Conservation (phyloP, 768 basidiomycete species). For the Russula olivacea region DNA sequence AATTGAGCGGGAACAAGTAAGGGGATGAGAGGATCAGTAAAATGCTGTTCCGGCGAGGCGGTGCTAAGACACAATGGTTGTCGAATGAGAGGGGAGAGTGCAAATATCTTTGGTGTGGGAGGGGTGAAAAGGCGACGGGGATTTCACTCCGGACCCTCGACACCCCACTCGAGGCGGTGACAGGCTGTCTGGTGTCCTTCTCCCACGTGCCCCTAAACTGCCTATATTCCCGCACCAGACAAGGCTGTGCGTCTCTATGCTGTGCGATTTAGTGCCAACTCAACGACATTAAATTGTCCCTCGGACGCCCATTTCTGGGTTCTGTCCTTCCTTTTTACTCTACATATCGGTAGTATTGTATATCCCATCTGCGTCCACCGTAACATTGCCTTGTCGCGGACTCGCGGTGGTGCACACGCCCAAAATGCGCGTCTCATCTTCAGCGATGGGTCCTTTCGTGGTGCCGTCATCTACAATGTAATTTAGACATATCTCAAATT, state of each 20-base stretch:
- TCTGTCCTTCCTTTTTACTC: no score
- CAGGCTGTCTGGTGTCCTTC: not conserved
- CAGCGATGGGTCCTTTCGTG: not conserved
- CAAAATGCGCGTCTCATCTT: not conserved
- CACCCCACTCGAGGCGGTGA: not conserved
- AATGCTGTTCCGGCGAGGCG: slow-evolving; percentile 18
- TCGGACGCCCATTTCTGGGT: not conserved
- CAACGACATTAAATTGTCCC: not conserved
- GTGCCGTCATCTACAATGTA: not conserved
- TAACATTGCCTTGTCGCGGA: not conserved
- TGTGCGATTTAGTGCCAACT: not conserved
- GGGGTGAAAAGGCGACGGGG: not conserved
- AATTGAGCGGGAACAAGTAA: not conserved
- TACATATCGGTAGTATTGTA: not conserved
- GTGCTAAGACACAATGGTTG: slow-evolving; percentile 3
- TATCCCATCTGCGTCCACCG: not conserved
- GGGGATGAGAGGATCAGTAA: not conserved
- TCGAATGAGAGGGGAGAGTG: not conserved
- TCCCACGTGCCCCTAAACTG: not conserved
- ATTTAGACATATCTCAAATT: not conserved
- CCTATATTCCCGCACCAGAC: no score
- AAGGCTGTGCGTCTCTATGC: not conserved
- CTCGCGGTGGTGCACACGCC: not conserved
- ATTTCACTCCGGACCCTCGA: not conserved
- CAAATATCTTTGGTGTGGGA: not conserved